Evolutionary conservation across 257 asterid species (phyloP).

Genomic region (Euphrasia confusa): DNA sequence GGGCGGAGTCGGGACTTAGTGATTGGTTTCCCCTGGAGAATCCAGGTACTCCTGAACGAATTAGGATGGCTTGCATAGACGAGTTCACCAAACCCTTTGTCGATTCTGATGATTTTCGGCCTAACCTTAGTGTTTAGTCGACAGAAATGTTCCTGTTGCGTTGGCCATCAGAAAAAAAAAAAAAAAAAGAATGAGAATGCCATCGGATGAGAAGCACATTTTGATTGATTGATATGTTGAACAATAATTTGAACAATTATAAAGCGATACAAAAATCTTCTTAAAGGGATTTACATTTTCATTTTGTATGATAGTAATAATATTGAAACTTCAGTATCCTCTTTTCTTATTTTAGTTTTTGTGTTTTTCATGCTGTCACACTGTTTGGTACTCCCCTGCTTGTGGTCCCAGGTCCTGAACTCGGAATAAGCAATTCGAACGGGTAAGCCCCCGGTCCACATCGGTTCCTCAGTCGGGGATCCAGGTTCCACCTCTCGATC

Average conservation of each 20-base stretch:
- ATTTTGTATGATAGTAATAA: too few relatives aligned
- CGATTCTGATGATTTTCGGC: slow-evolving; percentile 39
- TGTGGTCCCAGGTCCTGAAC: not conserved
- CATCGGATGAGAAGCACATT: too few relatives aligned
- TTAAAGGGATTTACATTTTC: too few relatives aligned
- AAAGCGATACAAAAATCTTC: too few relatives aligned
- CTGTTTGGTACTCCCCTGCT: not conserved
- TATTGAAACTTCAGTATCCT: too few relatives aligned
- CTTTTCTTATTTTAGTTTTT: too few relatives aligned
- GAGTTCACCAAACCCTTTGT: slow-evolving; percentile 50
- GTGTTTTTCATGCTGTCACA: not conserved
- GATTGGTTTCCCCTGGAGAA: slow-evolving; percentile 85
- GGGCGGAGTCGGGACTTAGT: slow-evolving; percentile 61
- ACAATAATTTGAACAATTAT: too few relatives aligned
- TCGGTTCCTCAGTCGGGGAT: not conserved
- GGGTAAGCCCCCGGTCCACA: not conserved
- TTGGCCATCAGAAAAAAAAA: too few relatives aligned
- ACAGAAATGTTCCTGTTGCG: not conserved
- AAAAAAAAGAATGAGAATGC: too few relatives aligned
- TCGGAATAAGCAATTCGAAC: slow-evolving; percentile 2
- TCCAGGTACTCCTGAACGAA: slow-evolving; percentile 96
- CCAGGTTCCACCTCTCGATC: not conserved
- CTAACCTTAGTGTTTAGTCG: slow-evolving; percentile 62
- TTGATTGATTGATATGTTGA: too few relatives aligned
- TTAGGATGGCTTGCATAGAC: slow-evolving; percentile 93